Evolutionary conservation across 805 yeast genomes (phyloP), one percentile per base, ranked within the genome.

Genomic region (Schizosaccharomyces lindneri): DNA sequence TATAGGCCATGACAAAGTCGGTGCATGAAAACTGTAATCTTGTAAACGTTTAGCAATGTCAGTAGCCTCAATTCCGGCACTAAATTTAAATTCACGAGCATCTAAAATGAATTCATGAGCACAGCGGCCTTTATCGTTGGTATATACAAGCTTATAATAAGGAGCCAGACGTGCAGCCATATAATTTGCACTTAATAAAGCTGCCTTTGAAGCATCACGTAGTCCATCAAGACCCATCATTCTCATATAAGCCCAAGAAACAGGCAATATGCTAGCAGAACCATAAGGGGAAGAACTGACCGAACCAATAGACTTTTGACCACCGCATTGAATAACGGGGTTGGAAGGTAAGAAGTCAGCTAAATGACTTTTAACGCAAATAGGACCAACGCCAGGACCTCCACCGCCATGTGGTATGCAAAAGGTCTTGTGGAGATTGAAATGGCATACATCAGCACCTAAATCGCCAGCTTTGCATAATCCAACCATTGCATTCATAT

Each of bases 401-500:
- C 98, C 98, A 70, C 98, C 98, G 69, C 98, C 98, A 69, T 93
- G 98, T 62, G 96, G 94, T 69, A 93, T 87, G 59, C 97, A 88
- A 76, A 93, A 93, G 0, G 98, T 93, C 75, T 93, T 93, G 77
- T 93, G 98, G 70, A 93, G 77, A 72, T 93, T 93, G 75, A 93
- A 79, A 69, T 93, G 98, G 72, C 98, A 93, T 55, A 93, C 97
- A 74, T 93, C 98, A 13, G 97, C 97, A 61, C 97, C 97, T 67
- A 93, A 75, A 70, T 88, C 97, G 63, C 97, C 98, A 9, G 98
- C 97, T 5, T 95, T 85, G 0, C 97, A 90, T 64, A 93, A 77
- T 15, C 98, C 98, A 60, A 93, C 95, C 74, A 93, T 98, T 0
- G 98, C 98, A 71, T 93, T 93, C 98, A 93, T 93, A 74, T 93